Percentiles rank a stretch among this genome's conserved stretches.
Conservation (phyloP, 1,284 basidiomycete genomes). For the Cryptococcus deneoformans region DNA sequence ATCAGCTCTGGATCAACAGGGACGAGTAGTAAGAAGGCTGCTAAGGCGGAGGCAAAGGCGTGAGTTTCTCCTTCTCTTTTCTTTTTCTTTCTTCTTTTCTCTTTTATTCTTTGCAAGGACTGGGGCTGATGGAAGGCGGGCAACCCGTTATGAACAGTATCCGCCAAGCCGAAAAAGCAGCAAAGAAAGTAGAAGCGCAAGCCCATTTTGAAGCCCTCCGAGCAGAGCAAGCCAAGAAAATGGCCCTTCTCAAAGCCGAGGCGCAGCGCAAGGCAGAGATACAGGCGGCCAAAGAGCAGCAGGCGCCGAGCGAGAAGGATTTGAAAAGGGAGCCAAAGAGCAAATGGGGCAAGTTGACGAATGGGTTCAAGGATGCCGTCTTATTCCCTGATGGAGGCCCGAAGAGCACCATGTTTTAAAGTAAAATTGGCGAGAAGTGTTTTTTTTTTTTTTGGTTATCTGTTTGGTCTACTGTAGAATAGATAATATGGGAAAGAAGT, state of each 20-base stretch:
- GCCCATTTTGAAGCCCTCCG: constrained; percentile 38
- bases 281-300: constrained; percentile 11
- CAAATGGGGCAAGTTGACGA: constrained; percentile 30
- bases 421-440: background rate
- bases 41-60: constrained; percentile 28
- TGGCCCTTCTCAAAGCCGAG: constrained; percentile 26
- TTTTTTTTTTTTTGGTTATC: background rate
- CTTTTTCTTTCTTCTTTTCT: background rate
- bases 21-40: constrained; percentile 20
- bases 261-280: constrained; percentile 25
- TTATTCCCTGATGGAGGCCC: constrained; percentile 23
- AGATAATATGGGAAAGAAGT: no score
- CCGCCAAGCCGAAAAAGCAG: constrained; percentile 24
- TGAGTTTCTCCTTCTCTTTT: constrained; percentile 13
- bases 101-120: background rate
- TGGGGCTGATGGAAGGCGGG: background rate
- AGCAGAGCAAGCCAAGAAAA: constrained; percentile 33
- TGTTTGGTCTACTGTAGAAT: no score
- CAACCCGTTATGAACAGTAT: constrained; percentile 11
- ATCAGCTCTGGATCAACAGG: constrained; percentile 26
- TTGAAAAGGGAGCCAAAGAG: constrained; percentile 12
- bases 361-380: constrained; percentile 29
- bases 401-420: constrained; percentile 25
- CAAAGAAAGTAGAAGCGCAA: constrained; percentile 28
- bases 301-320: background rate